A percentile compares a stretch with the other conserved stretches of the same genome.
Evolutionary conservation across 148 eudicot species (phyloP).

Genomic region (Limonium bicolor): DNA sequence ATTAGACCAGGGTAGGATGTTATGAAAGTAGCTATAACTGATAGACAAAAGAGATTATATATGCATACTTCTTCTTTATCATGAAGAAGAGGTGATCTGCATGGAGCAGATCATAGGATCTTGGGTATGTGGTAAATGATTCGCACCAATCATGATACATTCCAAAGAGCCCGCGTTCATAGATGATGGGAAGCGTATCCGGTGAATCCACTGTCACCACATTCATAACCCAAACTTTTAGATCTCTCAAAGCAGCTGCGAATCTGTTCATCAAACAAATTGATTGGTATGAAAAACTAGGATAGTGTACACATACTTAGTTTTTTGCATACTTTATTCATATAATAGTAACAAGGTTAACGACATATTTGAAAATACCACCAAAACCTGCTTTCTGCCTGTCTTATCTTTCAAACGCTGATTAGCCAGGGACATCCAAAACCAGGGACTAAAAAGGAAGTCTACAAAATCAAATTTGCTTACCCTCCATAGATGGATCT

Average conservation of each 20-base stretch:
- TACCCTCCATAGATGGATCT: constrained; percentile 74
- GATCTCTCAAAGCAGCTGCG: constrained; percentile 58
- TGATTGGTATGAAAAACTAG: too few relatives aligned
- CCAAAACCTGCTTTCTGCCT: too few relatives aligned
- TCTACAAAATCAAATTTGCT: too few relatives aligned
- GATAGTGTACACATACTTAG: too few relatives aligned
- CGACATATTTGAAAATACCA: too few relatives aligned
- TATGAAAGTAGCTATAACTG: too few relatives aligned
- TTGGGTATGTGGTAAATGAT: constrained; percentile 65
- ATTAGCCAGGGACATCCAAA: too few relatives aligned
- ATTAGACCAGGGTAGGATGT: too few relatives aligned
- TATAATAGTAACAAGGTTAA: too few relatives aligned
- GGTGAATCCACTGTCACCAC: constrained; percentile 50
- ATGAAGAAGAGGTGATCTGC: constrained; percentile 63
- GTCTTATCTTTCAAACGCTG: too few relatives aligned
- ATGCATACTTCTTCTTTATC: constrained; percentile 31
- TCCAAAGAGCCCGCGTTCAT: constrained; percentile 66
- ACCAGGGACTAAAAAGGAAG: too few relatives aligned
- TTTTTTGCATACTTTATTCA: too few relatives aligned
- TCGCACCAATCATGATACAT: constrained; percentile 79
- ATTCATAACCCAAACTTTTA: constrained; percentile 71
- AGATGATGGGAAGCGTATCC: constrained; percentile 61
- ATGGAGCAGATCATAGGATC: constrained; percentile 70
- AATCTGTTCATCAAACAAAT: constrained; percentile 47
- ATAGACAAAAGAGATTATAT: neutral